Evolutionary conservation across 441 rosid genomes (phyloP), one percentile per base, ranked within the genome.

Genomic region (Gossypium trilobum): DNA sequence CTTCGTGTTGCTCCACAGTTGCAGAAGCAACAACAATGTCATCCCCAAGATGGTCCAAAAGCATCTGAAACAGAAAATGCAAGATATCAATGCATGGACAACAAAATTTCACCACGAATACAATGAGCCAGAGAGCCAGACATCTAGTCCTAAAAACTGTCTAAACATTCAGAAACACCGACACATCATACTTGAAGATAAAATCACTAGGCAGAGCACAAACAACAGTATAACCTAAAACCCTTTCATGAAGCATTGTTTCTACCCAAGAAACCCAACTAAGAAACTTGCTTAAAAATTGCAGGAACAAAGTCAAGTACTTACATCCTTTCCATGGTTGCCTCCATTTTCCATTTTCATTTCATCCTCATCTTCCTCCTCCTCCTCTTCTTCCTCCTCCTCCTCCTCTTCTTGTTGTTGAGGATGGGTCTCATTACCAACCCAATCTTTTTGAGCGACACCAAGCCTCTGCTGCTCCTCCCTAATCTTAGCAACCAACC

Each of bases 391-490:
- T 0, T 88, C 93, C 0, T 86, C 85, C 0, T 84, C 86, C 8
- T 85, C 91, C 4, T 82, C 89, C 19, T 81, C 85, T 7, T 85
- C 82, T 8, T 79, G 80, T 19, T 84, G 59, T 51, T 71, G 67
- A 57, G 36, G 81, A 44, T 31, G 78, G 64, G 20, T 76, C 66
- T 88, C 89, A 75, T 81, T 80, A 55, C 95, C 95, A 75, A 93
- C 77, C 98, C 96, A 91, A 60, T 89, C 95, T 42, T 84, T 83
- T 85, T 85, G 87, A 31, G 85, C 87, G 69, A 93, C 90, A 61
- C 97, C 96, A 77, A 89, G 82, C 83, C 95, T 86, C 83, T 83
- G 89, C 82, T 93, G 97, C 80, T 93, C 95, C 63, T 78, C 92
- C 75, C 98, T 85, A 72, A 93, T 93, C 84, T 87, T 80, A 4